Base-by-base conservation (phyloP, 176 grass and related monocot species). In the sorghum (Sorghum bicolor) region DNA sequence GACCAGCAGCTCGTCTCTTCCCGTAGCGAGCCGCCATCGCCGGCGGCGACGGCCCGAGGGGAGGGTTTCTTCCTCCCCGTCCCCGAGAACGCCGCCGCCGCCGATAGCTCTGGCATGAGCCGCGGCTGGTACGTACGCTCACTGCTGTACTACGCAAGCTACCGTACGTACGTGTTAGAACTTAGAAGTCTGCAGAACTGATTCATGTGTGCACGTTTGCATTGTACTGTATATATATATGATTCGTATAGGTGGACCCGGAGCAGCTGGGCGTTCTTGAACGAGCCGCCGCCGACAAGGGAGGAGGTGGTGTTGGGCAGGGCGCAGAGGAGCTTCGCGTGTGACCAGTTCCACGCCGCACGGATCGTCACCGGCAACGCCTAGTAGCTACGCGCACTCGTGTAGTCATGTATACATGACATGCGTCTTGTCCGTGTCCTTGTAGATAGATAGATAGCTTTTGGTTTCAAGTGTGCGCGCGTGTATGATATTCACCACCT, bases 261-360 rank as follows among this genome's bases (percentile, higher is more conserved):
- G 53, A 95, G 93, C 90, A 96, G 78, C 82, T 92, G 34, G 83
- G 90, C 90, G 20, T 95, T 96, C 34, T 86, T 96, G n/a, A 96
- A 96, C 64, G 93, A 96, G 50, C 85, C 83, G 10, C 52, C 53
- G 22, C 2, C 20, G 9, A 1, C n/a, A 1, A 11, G 16, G 30
- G 81, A 91, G 29, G 89, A 89, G 70, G 31, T 15, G 71, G 0
- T 38, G 70, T 4, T 26, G 10, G 74, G 79, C 70, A 71, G 30
- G 43, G 71, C 70, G 22, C 83, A 76, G 5, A 80, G 67, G 8
- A 14, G 17, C 63, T 92, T 92, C 73, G 55, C 85, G 38, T 37
- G 8, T 2, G 40, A 77, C 1, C 90, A 95, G 58, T 88, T 89
- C 82, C 40, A 88, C 25, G 86, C 79, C 31, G 67, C 83, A 5